These are phyloP conservation scores for Rugonectria rugulosa DNA, from an alignment of 2,329 filamentous ascomycete species.

Conservation along the genomic window DNA sequence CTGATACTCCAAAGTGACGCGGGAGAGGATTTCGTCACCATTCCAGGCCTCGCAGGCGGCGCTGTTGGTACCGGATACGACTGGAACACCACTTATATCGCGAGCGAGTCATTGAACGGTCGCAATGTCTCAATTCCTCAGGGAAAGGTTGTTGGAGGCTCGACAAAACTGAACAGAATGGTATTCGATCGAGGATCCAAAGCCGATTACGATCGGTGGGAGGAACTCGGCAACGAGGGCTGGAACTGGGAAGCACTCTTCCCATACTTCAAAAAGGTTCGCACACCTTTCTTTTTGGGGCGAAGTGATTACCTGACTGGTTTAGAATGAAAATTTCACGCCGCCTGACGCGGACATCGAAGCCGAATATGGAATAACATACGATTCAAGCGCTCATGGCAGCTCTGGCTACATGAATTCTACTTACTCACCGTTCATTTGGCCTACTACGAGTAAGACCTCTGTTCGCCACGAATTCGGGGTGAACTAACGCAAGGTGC, in stretches of 20 bases:
- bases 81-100: conserved; percentile 30
- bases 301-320: neutral
- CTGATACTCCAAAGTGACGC: conserved; percentile 16
- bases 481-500: neutral
- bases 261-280: conserved; percentile 55
- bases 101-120: conserved; percentile 18
- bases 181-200: conserved; percentile 47
- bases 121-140: conserved; percentile 28
- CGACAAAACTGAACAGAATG: conserved; percentile 51
- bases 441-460: conserved; percentile 33
- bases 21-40: conserved; percentile 30
- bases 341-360: conserved; percentile 18
- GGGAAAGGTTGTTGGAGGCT: conserved; percentile 50
- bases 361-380: conserved; percentile 26
- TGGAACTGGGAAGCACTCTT: conserved; percentile 49
- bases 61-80: conserved; percentile 37
- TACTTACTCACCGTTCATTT: conserved; percentile 33
- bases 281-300: accelerated
- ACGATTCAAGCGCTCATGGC: conserved; percentile 24
- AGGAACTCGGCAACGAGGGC: conserved; percentile 52
- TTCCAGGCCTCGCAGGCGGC: conserved; percentile 32
- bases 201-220: conserved; percentile 55
- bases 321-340: conserved; percentile 30
- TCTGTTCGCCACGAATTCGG: accelerated
- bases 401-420: conserved; percentile 26